Conservation (phyloP, 106 monocot species). For the Dactylorhiza incarnata region DNA sequence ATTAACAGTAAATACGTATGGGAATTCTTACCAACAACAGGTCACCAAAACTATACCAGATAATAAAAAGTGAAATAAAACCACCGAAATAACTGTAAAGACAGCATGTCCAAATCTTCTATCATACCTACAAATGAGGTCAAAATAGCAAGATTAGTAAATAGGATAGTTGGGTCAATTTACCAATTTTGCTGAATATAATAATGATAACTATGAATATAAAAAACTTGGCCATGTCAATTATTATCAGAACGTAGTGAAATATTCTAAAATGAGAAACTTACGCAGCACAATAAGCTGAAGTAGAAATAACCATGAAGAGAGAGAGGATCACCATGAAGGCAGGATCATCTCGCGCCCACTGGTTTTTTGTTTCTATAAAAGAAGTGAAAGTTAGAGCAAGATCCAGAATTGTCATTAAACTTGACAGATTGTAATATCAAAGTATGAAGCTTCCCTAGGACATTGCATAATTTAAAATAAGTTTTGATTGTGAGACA, state of each 20-base stretch:
- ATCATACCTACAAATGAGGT: constrained; percentile 41
- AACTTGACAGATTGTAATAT: not conserved
- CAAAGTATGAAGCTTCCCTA: not conserved
- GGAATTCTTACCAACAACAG: constrained; percentile 56
- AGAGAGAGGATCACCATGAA: constrained; percentile 82
- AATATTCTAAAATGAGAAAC: constrained; percentile 17
- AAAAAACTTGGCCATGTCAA: not conserved
- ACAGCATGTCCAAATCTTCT: constrained; percentile 45
- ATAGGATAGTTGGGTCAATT: not conserved
- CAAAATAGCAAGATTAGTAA: not conserved
- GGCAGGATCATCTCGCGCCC: constrained; percentile 98
- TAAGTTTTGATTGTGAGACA: not conserved
- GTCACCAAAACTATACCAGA: constrained; percentile 56
- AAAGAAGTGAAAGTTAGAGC: not conserved
- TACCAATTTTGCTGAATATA: not conserved
- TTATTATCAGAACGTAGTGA: not conserved
- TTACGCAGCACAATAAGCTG: constrained; percentile 96
- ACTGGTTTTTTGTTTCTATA: constrained; percentile 97
- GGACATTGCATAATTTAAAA: not conserved
- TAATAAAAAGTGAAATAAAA: constrained; percentile 67
- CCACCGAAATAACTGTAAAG: constrained; percentile 54
- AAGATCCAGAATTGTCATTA: constrained; percentile 1
- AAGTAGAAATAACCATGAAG: constrained; percentile 75
- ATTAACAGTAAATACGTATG: not conserved
- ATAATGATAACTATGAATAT: not conserved